These are phyloP conservation scores for Pythium brachiatum DNA, from an alignment of 352 stramenopile species.

Conservation along the genomic window DNA sequence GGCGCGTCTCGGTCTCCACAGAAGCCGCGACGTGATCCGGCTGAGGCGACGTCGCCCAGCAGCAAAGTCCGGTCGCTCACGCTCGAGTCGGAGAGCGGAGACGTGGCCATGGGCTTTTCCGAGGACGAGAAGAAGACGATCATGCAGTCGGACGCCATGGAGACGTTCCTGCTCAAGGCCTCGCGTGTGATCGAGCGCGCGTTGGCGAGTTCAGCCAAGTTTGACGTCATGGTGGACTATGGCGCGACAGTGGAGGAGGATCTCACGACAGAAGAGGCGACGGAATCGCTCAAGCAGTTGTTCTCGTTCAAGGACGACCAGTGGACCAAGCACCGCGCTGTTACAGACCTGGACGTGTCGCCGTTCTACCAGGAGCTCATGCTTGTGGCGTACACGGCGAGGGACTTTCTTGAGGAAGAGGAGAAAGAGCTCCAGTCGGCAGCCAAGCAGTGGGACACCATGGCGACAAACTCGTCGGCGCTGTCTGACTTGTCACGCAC, in stretches of 20 bases:
- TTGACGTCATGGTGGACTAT: constrained; percentile 87
- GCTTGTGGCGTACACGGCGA: constrained; percentile 61
- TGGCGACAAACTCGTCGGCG: constrained; percentile 37
- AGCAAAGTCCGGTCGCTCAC: constrained; percentile 35
- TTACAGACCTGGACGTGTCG: constrained; percentile 82
- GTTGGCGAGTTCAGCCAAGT: constrained; percentile 72
- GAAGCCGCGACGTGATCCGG: constrained; percentile 30
- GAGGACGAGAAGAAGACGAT: constrained; percentile 67
- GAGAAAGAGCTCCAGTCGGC: constrained; percentile 45
- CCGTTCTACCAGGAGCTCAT: constrained; percentile 82
- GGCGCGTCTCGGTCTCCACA: constrained; percentile 33
- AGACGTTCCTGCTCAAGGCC: constrained; percentile 70
- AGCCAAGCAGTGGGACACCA: constrained; percentile 69
- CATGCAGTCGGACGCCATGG: constrained; percentile 74
- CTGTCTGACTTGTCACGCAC: constrained; percentile 52
- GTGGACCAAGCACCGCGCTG: constrained; percentile 77
- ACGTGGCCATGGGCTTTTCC: constrained; percentile 29
- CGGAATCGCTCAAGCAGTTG: constrained; percentile 67
- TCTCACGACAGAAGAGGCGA: constrained; percentile 46
- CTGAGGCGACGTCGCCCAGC: constrained; percentile 38
- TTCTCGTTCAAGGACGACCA: constrained; percentile 74
- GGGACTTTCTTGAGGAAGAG: constrained; percentile 73
- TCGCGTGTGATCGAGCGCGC: constrained; percentile 80
- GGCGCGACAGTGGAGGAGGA: constrained; percentile 68
- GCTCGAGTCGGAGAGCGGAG: constrained; percentile 34